Evolutionary conservation across 495 filamentous ascomycete genomes (phyloP), one percentile per base, ranked within the genome.

Genomic region (Neurospora sp.): DNA sequence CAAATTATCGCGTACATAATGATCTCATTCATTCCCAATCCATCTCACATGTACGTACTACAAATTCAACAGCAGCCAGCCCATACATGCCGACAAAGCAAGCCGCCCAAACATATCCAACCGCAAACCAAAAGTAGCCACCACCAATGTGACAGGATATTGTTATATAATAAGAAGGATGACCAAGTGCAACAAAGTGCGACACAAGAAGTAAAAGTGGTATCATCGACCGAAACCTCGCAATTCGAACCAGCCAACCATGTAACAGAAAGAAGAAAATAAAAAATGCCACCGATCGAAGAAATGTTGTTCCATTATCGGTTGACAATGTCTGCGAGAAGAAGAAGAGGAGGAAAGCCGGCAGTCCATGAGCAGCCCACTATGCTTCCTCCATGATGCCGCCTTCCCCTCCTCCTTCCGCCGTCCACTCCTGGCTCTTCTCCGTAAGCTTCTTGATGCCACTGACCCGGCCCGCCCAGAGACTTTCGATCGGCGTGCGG

Each of bases 401-500:
- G 9, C 85, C 86, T 68, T 90, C 90, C 76, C 93, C 93, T 45
- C 92, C 92, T 6, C 91, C 91, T 73, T 92, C 90, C 78, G 96
- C 94, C 20, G 94, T 86, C 94, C 94, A 97, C 72, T 94, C 93
- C 68, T 92, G 88, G 68, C 90, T 93, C 76, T 88, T 87, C 70
- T 94, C 92, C 3, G 92, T 92, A 68, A 97, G 81, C 69, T 87
- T 83, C 81, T 91, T 93, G 42, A 97, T 87, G 39, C 94, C 94
- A 7, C 84, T 80, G 45, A 98, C 89, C 35, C 94, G 86, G 20
- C 88, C 88, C 0, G 94, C 93, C 94, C 93, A 97, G 61, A 97
- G 86, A 35, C 89, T 89, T 81, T 98, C 94, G 9, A 92, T 89
- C 0, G 92, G 87, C 3, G 93, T 95, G 68, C 96, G 90, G 88